These are phyloP conservation scores for Penicillium sp. DNA, from an alignment of 2,329 filamentous ascomycete species.

Conservation along the genomic window DNA sequence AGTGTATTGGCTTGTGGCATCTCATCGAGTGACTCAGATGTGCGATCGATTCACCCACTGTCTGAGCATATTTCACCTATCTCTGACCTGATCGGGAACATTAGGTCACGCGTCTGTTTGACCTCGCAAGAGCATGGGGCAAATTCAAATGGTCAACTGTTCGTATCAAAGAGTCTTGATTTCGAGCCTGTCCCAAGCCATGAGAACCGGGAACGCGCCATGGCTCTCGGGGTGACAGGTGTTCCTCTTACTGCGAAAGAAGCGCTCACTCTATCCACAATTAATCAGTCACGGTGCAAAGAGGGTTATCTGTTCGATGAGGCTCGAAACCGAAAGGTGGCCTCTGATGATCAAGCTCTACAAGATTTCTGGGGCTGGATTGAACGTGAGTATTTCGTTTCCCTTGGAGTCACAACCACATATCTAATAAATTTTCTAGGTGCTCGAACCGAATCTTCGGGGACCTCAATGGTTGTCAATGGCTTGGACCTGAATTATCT, in stretches of 20 bases:
- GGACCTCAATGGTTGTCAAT: slow-evolving; percentile 56
- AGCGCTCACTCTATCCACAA: slow-evolving; percentile 42
- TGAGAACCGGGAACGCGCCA: slow-evolving; percentile 38
- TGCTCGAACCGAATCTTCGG: slow-evolving; percentile 41
- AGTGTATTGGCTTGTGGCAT: slow-evolving; percentile 36
- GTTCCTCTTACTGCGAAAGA: slow-evolving; percentile 38
- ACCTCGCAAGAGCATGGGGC: slow-evolving; percentile 14
- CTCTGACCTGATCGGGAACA: slow-evolving; percentile 31
- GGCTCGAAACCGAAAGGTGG: slow-evolving; percentile 54
- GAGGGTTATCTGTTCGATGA: slow-evolving; percentile 57
- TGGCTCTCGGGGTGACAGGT: slow-evolving; percentile 32
- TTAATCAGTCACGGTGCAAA: slow-evolving; percentile 51
- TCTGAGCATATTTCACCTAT: slow-evolving; percentile 29
- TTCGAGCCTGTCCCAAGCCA: slow-evolving; percentile 38
- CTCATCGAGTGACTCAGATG: slow-evolving; percentile 29
- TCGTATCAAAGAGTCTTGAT: slow-evolving; percentile 3
- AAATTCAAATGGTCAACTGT: slow-evolving; percentile 9
- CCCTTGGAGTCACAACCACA: neutral
- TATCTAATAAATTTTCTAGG: slow-evolving; percentile 30
- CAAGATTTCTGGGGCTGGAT: slow-evolving; percentile 61
- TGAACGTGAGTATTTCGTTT: slow-evolving; percentile 42
- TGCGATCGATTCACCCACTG: slow-evolving; percentile 35
- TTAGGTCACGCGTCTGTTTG: slow-evolving; percentile 28
- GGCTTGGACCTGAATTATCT: slow-evolving; percentile 61
- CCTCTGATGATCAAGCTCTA: slow-evolving; percentile 57